A percentile compares a stretch with the other conserved stretches of the same genome.
Conservation (phyloP, 176 grass and related monocot species). For the Hsuehochloa calcarea region DNA sequence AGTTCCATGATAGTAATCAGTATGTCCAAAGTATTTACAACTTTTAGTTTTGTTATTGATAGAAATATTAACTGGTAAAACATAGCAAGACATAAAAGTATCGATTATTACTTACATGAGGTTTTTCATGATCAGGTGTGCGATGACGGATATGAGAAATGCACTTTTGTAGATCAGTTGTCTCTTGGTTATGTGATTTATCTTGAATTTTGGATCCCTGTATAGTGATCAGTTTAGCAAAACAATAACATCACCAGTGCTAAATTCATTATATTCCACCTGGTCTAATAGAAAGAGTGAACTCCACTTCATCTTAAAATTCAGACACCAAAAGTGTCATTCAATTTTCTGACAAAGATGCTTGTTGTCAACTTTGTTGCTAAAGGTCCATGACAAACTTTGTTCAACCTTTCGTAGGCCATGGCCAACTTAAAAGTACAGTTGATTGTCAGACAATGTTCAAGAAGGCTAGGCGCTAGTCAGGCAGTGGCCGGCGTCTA, state of each 20-base stretch:
- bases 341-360: not conserved
- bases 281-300: not conserved
- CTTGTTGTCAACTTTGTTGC: not conserved
- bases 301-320: not conserved
- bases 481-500: no score
- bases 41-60: not conserved
- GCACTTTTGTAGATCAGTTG: constrained; percentile 76
- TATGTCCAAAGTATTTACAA: not conserved
- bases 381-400: not conserved
- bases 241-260: not conserved
- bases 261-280: constrained; percentile 10
- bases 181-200: constrained; percentile 73
- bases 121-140: constrained; percentile 45
- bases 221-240: no score
- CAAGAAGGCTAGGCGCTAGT: no score
- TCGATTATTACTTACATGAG: constrained; percentile 48
- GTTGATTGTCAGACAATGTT: not conserved
- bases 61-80: not conserved
- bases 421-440: not conserved
- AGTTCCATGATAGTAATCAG: not conserved
- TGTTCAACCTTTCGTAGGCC: not conserved
- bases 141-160: constrained; percentile 51
- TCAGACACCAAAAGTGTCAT: not conserved
- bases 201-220: no score
- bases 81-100: not conserved